Evolutionary conservation across 257 asterid species (phyloP), one percentile per base, ranked within the genome.

Genomic region (Avicennia marina): DNA sequence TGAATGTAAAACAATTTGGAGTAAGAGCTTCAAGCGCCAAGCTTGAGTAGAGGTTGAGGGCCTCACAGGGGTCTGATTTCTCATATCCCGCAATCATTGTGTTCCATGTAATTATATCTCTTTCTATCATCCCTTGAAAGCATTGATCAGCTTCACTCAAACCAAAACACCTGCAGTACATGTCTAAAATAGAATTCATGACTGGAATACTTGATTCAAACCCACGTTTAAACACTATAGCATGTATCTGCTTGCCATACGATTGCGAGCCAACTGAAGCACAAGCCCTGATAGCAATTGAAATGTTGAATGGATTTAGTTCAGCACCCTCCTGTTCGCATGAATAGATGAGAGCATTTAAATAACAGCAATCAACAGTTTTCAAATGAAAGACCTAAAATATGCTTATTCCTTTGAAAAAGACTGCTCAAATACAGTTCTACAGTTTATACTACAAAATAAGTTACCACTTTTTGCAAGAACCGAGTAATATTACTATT

Each of bases 131-230:
- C 58, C 69, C 82, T 44, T 53, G 43, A 62, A 91, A 91, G 72
- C 87, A 88, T 7, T 47, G 83, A 20, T 73, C 69, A 40, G 97
- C 97, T 58, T 81, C 90, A 11, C 39, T 60, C 65, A 83, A 62
- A 70, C 78, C 62, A 7, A 44, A 36, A 64, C 90, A 86, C 70
- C 77, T 77, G 77, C 82, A 81, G 73, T 89, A 93, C 96, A 93
- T 83, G 83, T 89, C 97, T 48, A 93, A 54, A 40, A 86, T 51
- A 39, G 97, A 82, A 55, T 93, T 93, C 98, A 89, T 86, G 29
- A 89, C 94, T 2, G 95, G n/a, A n/a, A 71, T 59, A 62, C 72
- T 82, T 51, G 79, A 68, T 29, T 78, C 84, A 25, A 80, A 80
- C 25, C 94, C 94, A 53, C 63, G 74, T 62, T 84, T 86, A 71